These are phyloP conservation scores for Sextonia rubra DNA, from an alignment of 164 flowering plant genomes.

Conservation along the genomic window DNA sequence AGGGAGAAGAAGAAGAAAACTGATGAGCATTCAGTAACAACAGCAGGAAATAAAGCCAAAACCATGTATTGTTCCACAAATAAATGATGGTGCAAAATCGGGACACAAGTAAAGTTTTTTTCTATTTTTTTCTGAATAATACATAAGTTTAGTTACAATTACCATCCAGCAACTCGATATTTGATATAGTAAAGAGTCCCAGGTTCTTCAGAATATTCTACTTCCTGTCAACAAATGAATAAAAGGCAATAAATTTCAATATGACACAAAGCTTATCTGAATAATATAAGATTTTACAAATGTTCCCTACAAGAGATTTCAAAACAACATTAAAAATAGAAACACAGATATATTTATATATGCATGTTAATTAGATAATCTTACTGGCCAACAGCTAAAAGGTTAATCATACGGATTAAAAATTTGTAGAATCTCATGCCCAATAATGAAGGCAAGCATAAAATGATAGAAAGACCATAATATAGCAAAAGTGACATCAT, in stretches of 20 bases:
- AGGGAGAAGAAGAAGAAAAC: too few relatives aligned
- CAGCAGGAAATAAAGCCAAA: neutral
- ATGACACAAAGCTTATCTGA: neutral
- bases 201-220: constrained; percentile 93
- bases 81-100: neutral
- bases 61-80: neutral
- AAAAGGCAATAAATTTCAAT: neutral
- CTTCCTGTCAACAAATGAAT: constrained; percentile 53
- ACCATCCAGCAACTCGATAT: constrained; percentile 99
- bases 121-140: neutral
- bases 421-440: too few relatives aligned
- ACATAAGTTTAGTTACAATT: constrained; percentile 8
- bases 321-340: neutral
- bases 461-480: too few relatives aligned
- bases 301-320: neutral
- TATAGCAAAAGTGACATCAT: too few relatives aligned
- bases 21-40: too few relatives aligned
- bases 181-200: constrained; percentile 75
- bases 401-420: neutral
- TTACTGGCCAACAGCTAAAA: neutral
- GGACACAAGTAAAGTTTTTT: neutral
- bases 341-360: neutral
- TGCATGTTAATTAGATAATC: neutral
- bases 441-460: too few relatives aligned
- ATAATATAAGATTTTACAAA: neutral